Evolutionary conservation across 75 land plant species (phyloP), one percentile per base, ranked within the genome.

Genomic region (Picea glauca): DNA sequence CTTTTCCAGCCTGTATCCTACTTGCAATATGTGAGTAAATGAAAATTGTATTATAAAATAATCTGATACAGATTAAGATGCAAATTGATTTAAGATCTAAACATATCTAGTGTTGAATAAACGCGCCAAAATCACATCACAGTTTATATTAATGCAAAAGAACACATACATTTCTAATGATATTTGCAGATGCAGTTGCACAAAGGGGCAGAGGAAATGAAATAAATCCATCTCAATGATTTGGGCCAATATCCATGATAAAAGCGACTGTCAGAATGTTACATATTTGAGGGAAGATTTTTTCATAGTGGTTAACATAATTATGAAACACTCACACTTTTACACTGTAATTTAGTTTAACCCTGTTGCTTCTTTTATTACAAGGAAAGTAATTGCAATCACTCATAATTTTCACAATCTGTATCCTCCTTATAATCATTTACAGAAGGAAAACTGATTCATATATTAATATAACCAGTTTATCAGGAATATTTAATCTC

Each of bases 1-100:
- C 95, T 66, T 94, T 90, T 86, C 94, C 92, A 60, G 94, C 85
- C 93, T 94, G 88, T 64, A 32, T 20, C 11, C 50, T 46, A 43
- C 43, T 43, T 70, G 74, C 18, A 64, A 68, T 4, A 38, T 62
- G 32, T 77, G 11, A 77, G 75, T n/a, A 61, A 61, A 38, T 21
- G 13, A 40, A 4, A n/a, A 67, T 17, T 40, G 43, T 40, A 40
- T 40, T 20, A 70, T 20, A 70, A 15, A 35, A 17, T 66, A 66
- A 66, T 35, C 20, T 40, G 46, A 67, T 33, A 43, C 23, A 70
- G n/a, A 70, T 8, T 40, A 43, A 40, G n/a, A n/a, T 11, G 23
- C 23, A 70, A 70, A 70, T n/a, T 17, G 43, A 46, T 70, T 70
- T 46, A 70, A 40, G 23, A 0, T 70, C 8, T 18, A 40, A 40